A percentile compares a stretch with the other conserved stretches of the same genome.
Evolutionary conservation across 352 stramenopile genomes (phyloP).

Genomic region (Globisporangium cylindrosporum): DNA sequence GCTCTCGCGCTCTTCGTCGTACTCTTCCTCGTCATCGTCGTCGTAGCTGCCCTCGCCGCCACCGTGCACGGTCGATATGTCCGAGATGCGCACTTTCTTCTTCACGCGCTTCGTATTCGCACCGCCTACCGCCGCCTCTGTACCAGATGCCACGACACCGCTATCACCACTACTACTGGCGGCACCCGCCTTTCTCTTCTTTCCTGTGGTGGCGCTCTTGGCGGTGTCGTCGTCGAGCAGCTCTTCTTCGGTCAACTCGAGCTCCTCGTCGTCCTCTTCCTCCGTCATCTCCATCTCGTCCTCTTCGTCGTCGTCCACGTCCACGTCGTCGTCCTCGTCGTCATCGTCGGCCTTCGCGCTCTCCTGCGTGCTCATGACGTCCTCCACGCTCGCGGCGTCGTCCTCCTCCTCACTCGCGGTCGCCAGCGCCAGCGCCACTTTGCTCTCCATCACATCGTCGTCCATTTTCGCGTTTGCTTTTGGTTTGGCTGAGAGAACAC

Average conservation of each 20-base stretch:
- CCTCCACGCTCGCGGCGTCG: conserved; percentile 15
- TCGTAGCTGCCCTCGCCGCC: conserved; percentile 16
- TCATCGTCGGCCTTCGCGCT: conserved; percentile 33
- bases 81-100: conserved; percentile 25
- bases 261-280: conserved; percentile 42
- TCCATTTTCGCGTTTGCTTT: conserved; percentile 3
- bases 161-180: neutral
- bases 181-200: neutral
- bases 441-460: neutral
- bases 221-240: conserved; percentile 17
- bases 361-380: conserved; percentile 19
- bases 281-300: conserved; percentile 29
- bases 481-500: neutral
- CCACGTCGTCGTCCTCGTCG: conserved; percentile 36
- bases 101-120: conserved; percentile 11
- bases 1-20: conserved; percentile 19
- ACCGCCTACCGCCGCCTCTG: neutral
- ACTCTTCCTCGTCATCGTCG: conserved; percentile 28
- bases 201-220: neutral
- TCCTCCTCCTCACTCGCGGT: conserved; percentile 15
- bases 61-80: conserved; percentile 21
- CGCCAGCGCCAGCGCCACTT: neutral
- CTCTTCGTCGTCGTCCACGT: conserved; percentile 36
- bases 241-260: conserved; percentile 21
- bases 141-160: neutral